Evolutionary conservation across 768 basidiomycete genomes (phyloP).

Genomic region (Pleurotus citrinopileatus): DNA sequence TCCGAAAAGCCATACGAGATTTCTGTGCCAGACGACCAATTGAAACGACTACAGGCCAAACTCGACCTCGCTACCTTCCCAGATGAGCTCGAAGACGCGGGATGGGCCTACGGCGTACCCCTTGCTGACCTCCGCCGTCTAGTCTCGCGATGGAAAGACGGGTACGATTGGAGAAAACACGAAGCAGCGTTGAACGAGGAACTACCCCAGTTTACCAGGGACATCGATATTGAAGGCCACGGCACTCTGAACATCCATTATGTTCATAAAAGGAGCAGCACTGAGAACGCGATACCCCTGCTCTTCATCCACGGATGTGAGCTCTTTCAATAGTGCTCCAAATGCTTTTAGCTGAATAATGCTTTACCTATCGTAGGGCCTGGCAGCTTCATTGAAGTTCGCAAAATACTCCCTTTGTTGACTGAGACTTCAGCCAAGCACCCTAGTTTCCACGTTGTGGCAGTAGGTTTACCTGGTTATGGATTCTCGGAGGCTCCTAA

Average conservation of each 20-base stretch:
- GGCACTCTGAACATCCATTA: slow-evolving; percentile 50
- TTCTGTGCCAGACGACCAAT: slow-evolving; percentile 36
- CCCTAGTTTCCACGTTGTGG: slow-evolving; percentile 65
- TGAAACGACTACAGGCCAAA: slow-evolving; percentile 40
- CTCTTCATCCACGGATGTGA: slow-evolving; percentile 61
- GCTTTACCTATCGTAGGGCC: slow-evolving; percentile 44
- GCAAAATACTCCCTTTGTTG: slow-evolving; percentile 55
- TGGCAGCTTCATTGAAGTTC: slow-evolving; percentile 54
- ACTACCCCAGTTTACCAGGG: slow-evolving; percentile 53
- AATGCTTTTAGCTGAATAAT: neutral
- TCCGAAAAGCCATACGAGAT: slow-evolving; percentile 45
- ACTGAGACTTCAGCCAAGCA: slow-evolving; percentile 34
- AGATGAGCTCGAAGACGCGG: slow-evolving; percentile 52
- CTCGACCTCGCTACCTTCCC: slow-evolving; percentile 50
- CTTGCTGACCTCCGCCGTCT: slow-evolving; percentile 48
- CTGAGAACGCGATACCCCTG: slow-evolving; percentile 49
- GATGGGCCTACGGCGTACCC: slow-evolving; percentile 53
- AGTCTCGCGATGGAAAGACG: slow-evolving; percentile 45
- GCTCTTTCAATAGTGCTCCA: neutral
- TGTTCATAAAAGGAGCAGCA: slow-evolving; percentile 48
- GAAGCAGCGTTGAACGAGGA: slow-evolving; percentile 50
- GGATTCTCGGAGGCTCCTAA: slow-evolving; percentile 59
- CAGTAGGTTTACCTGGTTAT: slow-evolving; percentile 54
- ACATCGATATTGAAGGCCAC: slow-evolving; percentile 45
- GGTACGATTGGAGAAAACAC: slow-evolving; percentile 55